Conservation (phyloP, 1,284 basidiomycete species). For the Ustilago lituana region DNA sequence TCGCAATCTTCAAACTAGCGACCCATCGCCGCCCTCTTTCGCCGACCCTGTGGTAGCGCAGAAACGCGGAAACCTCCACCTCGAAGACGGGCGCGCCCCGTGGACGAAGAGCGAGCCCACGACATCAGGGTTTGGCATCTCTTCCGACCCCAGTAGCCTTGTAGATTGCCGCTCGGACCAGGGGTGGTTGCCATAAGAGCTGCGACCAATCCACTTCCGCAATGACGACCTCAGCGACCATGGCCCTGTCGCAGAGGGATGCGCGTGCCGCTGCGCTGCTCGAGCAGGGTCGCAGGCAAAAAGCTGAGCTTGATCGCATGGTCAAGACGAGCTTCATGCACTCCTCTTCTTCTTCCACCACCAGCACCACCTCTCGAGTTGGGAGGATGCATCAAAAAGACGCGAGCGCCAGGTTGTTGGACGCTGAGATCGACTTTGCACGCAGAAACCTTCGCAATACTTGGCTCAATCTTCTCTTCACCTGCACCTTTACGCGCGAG, state of each 20-base stretch:
- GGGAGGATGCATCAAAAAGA: slow-evolving; percentile 33
- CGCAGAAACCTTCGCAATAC: slow-evolving; percentile 58
- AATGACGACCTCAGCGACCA: slow-evolving; percentile 21
- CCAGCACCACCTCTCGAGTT: slow-evolving; percentile 26
- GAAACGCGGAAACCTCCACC: slow-evolving; percentile 11
- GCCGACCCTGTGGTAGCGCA: background rate
- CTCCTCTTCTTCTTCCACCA: slow-evolving; percentile 13
- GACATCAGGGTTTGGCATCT: background rate
- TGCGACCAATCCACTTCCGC: background rate
- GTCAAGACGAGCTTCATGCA: slow-evolving; percentile 40
- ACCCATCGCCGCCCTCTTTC: background rate
- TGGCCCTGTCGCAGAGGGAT: slow-evolving; percentile 36
- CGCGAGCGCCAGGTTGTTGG: slow-evolving; percentile 30
- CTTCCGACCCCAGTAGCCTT: too few relatives aligned
- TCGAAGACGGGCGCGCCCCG: slow-evolving; percentile 14
- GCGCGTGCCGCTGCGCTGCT: slow-evolving; percentile 41
- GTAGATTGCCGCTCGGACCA: too few relatives aligned
- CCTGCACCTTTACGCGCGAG: slow-evolving; percentile 54
- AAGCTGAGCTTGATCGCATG: slow-evolving; percentile 46
- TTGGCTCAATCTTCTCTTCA: slow-evolving; percentile 63
- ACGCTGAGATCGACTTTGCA: slow-evolving; percentile 52
- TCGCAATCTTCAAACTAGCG: too few relatives aligned
- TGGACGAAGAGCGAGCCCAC: slow-evolving; percentile 15
- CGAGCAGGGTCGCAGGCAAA: slow-evolving; percentile 43
- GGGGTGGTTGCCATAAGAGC: too few relatives aligned